These are phyloP conservation scores for Truncatella angustata DNA, from an alignment of 2,329 filamentous ascomycete species.

Conservation along the genomic window DNA sequence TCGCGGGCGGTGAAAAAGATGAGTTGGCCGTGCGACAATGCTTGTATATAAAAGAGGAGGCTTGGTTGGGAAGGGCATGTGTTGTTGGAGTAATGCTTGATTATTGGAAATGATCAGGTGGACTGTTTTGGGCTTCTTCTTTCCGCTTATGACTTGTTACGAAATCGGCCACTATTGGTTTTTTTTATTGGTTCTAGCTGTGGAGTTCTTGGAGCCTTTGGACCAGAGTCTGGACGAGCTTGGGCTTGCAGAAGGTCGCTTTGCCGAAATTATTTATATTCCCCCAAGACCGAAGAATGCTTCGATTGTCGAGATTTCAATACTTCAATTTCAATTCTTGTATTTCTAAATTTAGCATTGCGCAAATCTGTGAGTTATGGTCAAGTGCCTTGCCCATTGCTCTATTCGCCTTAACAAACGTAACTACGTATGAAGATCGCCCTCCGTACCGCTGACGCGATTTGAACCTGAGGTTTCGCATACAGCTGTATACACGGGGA, in stretches of 20 bases:
- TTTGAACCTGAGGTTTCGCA: too few species aligned
- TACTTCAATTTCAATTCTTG: neutral
- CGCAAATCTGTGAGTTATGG: too few species aligned
- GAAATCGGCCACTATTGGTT: neutral
- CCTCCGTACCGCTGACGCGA: too few species aligned
- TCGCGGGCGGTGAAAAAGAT: too few species aligned
- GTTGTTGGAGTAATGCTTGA: neutral
- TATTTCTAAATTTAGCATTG: neutral
- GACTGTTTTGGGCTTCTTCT: neutral
- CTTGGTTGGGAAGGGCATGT: neutral
- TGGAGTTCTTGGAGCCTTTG: neutral
- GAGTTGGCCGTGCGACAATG: neutral
- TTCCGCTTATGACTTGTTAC: constrained; percentile 4
- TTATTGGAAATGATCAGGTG: neutral
- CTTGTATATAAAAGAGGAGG: neutral
- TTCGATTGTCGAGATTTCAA: neutral
- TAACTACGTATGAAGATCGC: too few species aligned
- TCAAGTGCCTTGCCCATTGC: too few species aligned
- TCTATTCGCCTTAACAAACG: too few species aligned
- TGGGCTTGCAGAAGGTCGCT: neutral
- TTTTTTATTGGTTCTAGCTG: neutral
- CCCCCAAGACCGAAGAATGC: neutral
- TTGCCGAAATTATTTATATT: constrained; percentile 2
- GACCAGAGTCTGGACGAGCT: neutral
- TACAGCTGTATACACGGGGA: too few species aligned